These are phyloP conservation scores for Rhodotorula mucilaginosa DNA, from an alignment of 1,284 basidiomycete genomes.

Conservation along the genomic window DNA sequence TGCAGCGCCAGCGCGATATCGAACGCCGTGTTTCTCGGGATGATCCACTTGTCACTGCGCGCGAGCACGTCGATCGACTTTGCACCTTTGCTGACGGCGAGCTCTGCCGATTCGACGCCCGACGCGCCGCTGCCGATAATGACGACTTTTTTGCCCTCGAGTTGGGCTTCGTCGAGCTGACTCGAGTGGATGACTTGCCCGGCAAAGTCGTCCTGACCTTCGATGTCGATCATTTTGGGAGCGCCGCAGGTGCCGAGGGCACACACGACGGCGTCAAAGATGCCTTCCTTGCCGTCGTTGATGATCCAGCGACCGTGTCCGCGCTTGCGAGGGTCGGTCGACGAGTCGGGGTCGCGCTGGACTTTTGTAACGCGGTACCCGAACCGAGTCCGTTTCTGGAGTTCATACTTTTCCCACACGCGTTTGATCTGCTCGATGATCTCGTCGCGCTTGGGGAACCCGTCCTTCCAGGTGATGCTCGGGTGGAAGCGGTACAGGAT, in stretches of 20 bases:
- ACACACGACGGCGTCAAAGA: slow-evolving; percentile 54
- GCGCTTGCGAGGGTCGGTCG: slow-evolving; percentile 47
- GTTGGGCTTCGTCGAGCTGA: slow-evolving; percentile 54
- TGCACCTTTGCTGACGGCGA: slow-evolving; percentile 54
- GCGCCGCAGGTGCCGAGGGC: slow-evolving; percentile 62
- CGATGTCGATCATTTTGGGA: slow-evolving; percentile 56
- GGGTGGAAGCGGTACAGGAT: slow-evolving; percentile 61
- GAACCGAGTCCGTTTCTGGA: slow-evolving; percentile 58
- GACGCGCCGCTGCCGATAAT: slow-evolving; percentile 62
- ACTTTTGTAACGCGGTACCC: slow-evolving; percentile 46
- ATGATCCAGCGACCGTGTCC: slow-evolving; percentile 58
- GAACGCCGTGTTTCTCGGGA: slow-evolving; percentile 59
- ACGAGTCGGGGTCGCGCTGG: slow-evolving; percentile 41
- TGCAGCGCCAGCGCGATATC: slow-evolving; percentile 60
- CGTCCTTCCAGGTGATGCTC: slow-evolving; percentile 53
- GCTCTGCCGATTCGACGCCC: slow-evolving; percentile 64
- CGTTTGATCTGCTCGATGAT: slow-evolving; percentile 59
- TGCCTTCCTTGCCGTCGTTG: slow-evolving; percentile 49
- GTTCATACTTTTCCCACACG: slow-evolving; percentile 60
- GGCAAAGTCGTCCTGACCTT: slow-evolving; percentile 54
- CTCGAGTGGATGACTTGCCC: slow-evolving; percentile 60
- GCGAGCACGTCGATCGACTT: slow-evolving; percentile 56
- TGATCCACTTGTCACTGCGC: slow-evolving; percentile 52
- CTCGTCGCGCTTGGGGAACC: slow-evolving; percentile 60
- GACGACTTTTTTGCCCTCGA: slow-evolving; percentile 56